Conservation (phyloP, 306 rosid species). For the Bauhinia variegata region DNA sequence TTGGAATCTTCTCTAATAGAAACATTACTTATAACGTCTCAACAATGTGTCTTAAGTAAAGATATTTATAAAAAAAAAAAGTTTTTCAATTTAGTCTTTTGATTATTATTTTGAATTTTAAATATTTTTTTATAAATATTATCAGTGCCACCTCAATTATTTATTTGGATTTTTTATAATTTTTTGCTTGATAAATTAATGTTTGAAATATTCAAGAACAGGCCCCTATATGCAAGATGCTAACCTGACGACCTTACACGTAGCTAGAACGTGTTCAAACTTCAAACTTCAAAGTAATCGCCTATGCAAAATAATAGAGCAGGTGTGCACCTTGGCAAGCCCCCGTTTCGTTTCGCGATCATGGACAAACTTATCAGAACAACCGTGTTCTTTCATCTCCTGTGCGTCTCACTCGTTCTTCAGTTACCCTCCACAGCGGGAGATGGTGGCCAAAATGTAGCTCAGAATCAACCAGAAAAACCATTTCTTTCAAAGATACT, state of each 20-base stretch:
- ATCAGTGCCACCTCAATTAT: no score
- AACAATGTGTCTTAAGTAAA: no score
- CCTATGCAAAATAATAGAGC: not conserved
- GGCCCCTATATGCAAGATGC: slow-evolving; percentile 49
- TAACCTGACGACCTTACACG: slow-evolving; percentile 40
- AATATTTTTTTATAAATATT: no score
- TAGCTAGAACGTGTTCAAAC: slow-evolving; percentile 34
- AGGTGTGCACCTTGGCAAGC: slow-evolving; percentile 6
- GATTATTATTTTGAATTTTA: no score
- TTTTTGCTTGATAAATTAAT: not conserved
- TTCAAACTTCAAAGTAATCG: not conserved
- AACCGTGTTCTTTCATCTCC: slow-evolving; percentile 42
- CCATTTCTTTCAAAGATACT: slow-evolving; percentile 43
- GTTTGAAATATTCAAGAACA: slow-evolving; percentile 58
- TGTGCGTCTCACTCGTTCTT: slow-evolving; percentile 37
- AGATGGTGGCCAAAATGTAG: slow-evolving; percentile 41
- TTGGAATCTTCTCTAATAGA: no score
- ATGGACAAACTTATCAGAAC: slow-evolving; percentile 58
- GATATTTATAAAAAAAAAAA: no score
- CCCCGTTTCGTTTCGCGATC: not conserved
- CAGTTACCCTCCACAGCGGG: slow-evolving; percentile 45
- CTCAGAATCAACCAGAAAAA: slow-evolving; percentile 37
- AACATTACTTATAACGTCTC: no score
- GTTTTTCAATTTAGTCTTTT: no score
- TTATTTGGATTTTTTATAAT: not conserved